Evolutionary conservation across 148 eudicot genomes (phyloP), one percentile per base, ranked within the genome.

Genomic region (Arctostaphylos glauca): DNA sequence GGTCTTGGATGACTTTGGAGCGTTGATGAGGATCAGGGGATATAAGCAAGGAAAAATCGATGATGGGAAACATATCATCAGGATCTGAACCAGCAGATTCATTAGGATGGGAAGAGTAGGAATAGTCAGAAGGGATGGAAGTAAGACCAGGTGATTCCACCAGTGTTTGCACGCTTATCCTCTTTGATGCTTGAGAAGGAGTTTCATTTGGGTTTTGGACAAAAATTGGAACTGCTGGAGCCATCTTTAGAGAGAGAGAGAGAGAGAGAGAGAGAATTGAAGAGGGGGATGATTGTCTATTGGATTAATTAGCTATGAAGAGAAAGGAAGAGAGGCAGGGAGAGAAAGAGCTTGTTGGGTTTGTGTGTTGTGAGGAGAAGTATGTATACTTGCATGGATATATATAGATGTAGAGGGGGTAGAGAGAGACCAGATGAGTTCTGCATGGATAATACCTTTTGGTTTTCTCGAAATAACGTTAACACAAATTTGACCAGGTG

Each of bases 81-180:
- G 64, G 21, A 3, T 53, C 47, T 3, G 66, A 77, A 6, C 21
- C 79, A 1, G 48, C 23, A 3, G 25, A 6, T 5, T 77, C 80
- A 3, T 77, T 15, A 38, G 78, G 59, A 31, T 77, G 10, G 0
- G 78, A 3, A 9, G 38, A 71, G 68, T 79, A 80, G 49, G 78
- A n/a, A 43, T 59, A 80, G 47, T 56, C 43, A 9, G 81, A 8
- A 16, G 82, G 86, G 44, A 80, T 79, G 52, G 62, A 79, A 13
- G 52, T 15, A 53, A 79, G 50, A 43, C 23, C 46, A 25, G 82
- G 50, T 56, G 82, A 78, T 78, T 83, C 82, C n/a, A 73, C 64
- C 23, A 80, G 53, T 41, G 66, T 52, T 73, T 80, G 73, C 16
- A 84, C 54, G 53, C 62, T 21, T 55, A 41, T 80, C 5, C 43